A percentile compares a stretch with the other conserved stretches of the same genome.
phyloP scores from a whole-genome alignment of 2,329 filamentous ascomycete species.

The Arthrobotrys sphaeroides region DNA sequence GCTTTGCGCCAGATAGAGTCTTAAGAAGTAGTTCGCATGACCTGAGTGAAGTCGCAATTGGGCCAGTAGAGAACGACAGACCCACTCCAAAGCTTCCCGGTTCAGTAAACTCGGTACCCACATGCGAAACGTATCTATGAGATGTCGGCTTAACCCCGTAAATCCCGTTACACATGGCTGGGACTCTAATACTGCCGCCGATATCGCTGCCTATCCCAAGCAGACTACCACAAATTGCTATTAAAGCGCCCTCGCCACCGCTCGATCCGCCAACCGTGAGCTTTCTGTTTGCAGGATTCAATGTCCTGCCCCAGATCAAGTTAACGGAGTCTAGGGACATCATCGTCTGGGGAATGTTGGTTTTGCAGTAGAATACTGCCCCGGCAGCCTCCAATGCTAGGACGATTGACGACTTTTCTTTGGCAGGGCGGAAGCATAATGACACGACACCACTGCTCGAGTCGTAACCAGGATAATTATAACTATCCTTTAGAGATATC shows the following conservation, averaged over 20 bases:
- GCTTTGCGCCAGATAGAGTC: constrained; percentile 65
- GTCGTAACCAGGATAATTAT: constrained; percentile 71
- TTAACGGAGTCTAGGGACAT: constrained; percentile 69
- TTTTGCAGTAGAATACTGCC: constrained; percentile 75
- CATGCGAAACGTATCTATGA: constrained; percentile 61
- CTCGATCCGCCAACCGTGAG: constrained; percentile 72
- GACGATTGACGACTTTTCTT: constrained; percentile 68
- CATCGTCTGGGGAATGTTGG: constrained; percentile 72
- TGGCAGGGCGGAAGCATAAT: constrained; percentile 70
- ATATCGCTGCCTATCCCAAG: constrained; percentile 72
- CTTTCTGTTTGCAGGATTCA: constrained; percentile 71
- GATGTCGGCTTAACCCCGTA: constrained; percentile 66
- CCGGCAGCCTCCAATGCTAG: constrained; percentile 69
- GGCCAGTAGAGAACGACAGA: constrained; percentile 65
- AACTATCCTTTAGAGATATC: constrained; percentile 75
- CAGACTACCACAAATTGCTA: constrained; percentile 69
- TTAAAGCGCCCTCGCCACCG: constrained; percentile 71
- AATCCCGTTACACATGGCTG: constrained; percentile 66
- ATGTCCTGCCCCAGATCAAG: constrained; percentile 70
- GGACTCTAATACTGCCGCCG: constrained; percentile 63
- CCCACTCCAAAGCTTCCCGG: constrained; percentile 67
- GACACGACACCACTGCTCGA: constrained; percentile 72
- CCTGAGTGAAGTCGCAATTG: constrained; percentile 64
- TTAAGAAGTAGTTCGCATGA: constrained; percentile 67
- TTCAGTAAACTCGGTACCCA: constrained; percentile 64